These are phyloP conservation scores for Avena eriantha DNA, from an alignment of 176 grass and related monocot species.

Conservation along the genomic window DNA sequence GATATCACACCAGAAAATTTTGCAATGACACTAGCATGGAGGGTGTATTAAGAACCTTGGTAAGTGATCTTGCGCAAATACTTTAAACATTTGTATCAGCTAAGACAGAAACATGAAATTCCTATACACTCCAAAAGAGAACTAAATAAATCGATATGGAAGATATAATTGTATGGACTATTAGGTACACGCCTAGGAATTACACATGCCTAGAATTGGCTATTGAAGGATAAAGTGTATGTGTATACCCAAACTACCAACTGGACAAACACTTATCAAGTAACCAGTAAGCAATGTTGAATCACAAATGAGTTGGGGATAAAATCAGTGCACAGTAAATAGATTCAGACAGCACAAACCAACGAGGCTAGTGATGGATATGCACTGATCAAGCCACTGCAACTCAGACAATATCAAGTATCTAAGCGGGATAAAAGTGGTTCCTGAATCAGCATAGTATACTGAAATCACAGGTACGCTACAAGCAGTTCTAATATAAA, in stretches of 20 bases:
- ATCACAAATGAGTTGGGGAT: not conserved
- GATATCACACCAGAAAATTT: too few species aligned
- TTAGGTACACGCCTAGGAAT: not conserved
- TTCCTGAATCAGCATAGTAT: too few species aligned
- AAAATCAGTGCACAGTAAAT: not conserved
- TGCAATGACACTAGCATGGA: too few species aligned
- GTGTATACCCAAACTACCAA: not conserved
- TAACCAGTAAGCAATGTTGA: not conserved
- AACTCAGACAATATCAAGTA: not conserved
- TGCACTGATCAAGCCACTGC: not conserved
- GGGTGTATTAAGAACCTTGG: too few species aligned
- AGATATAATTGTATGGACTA: not conserved
- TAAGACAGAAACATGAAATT: too few species aligned
- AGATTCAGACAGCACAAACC: not conserved
- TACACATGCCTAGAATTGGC: not conserved
- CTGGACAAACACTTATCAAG: not conserved
- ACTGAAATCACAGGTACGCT: not conserved
- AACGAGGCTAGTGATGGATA: not conserved
- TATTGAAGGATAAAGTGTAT: not conserved
- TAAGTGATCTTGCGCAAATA: too few species aligned
- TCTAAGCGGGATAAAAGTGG: not conserved
- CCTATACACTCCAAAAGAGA: not conserved
- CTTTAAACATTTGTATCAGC: too few species aligned
- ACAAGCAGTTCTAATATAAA: slow-evolving; percentile 41
- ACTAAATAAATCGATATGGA: not conserved